These are phyloP conservation scores for Vitis riparia DNA, from an alignment of 164 flowering plant species.

Conservation along the genomic window DNA sequence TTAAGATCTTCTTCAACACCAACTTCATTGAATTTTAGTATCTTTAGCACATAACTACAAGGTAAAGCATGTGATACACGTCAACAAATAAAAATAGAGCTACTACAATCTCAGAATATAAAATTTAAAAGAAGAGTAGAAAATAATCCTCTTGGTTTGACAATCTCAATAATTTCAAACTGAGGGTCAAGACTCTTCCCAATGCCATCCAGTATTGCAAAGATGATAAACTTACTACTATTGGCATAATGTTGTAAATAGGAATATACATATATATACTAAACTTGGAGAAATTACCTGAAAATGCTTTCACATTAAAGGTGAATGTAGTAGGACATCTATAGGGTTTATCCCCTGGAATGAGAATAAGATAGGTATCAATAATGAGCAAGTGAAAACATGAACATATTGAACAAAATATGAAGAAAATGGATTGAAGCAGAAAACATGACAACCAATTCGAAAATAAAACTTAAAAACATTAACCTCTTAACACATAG, in stretches of 20 bases:
- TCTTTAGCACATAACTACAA: constrained; percentile 84
- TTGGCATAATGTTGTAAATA: constrained; percentile 13
- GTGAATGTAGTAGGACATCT: constrained; percentile 99
- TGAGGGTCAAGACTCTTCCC: constrained; percentile 98
- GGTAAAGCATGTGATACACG: constrained; percentile 9
- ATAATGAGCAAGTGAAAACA: no score
- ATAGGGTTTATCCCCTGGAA: constrained; percentile 89
- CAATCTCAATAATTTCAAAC: constrained; percentile 95
- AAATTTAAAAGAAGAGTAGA: background rate
- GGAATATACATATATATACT: background rate
- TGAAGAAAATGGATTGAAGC: background rate
- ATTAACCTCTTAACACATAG: background rate
- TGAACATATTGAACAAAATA: no score
- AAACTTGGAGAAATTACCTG: constrained; percentile 50
- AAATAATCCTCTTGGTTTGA: constrained; percentile 79
- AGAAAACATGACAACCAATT: background rate
- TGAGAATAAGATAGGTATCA: constrained; percentile 12
- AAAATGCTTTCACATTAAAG: constrained; percentile 97
- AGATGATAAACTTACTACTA: background rate
- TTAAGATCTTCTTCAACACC: constrained; percentile 81
- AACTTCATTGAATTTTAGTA: constrained; percentile 88
- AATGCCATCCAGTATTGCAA: constrained; percentile 92
- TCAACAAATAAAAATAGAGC: constrained; percentile 8
- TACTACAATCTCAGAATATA: background rate
- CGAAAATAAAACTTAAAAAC: background rate